phyloP scores from a whole-genome alignment of 352 stramenopile species.

The Globisporangium uncinulatum region DNA sequence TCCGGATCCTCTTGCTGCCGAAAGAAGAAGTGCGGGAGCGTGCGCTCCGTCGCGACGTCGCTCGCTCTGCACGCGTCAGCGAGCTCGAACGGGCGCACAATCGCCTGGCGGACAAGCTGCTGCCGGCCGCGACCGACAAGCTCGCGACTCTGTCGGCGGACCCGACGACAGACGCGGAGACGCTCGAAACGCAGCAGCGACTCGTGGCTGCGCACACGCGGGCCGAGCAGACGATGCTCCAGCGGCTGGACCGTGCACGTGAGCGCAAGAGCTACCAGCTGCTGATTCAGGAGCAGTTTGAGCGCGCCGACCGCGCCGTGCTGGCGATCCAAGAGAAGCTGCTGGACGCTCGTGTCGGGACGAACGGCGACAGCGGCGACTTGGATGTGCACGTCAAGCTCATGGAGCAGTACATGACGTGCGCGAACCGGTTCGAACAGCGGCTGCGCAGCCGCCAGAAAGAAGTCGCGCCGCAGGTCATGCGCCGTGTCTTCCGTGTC shows the following conservation, averaged over 20 bases:
- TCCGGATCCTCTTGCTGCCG: conserved; percentile 48
- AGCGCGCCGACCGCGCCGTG: conserved; percentile 35
- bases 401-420: conserved; percentile 78
- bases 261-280: conserved; percentile 41
- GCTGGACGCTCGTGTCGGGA: conserved; percentile 9
- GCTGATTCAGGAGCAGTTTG: conserved; percentile 43
- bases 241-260: conserved; percentile 33
- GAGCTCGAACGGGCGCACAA: conserved; percentile 38
- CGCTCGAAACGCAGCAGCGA: conserved; percentile 16
- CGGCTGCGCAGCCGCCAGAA: conserved; percentile 46
- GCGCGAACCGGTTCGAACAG: conserved; percentile 45
- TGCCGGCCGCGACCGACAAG: conserved; percentile 7
- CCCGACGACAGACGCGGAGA: conserved; percentile 17
- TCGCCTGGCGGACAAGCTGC: conserved; percentile 8
- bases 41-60: conserved; percentile 30
- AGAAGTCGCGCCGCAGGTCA: conserved; percentile 48
- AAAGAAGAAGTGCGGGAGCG: conserved; percentile 31
- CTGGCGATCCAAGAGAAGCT: conserved; percentile 43
- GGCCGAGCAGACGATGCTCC: conserved; percentile 30
- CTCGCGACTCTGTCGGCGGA: conserved; percentile 9
- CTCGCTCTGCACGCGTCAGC: conserved; percentile 32
- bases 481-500: conserved; percentile 56
- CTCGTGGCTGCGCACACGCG: conserved; percentile 17
- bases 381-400: conserved; percentile 51
- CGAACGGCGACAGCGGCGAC: conserved; percentile 42